Evolutionary conservation across 495 filamentous ascomycete genomes (phyloP).

Genomic region (Cladorrhinum samala): DNA sequence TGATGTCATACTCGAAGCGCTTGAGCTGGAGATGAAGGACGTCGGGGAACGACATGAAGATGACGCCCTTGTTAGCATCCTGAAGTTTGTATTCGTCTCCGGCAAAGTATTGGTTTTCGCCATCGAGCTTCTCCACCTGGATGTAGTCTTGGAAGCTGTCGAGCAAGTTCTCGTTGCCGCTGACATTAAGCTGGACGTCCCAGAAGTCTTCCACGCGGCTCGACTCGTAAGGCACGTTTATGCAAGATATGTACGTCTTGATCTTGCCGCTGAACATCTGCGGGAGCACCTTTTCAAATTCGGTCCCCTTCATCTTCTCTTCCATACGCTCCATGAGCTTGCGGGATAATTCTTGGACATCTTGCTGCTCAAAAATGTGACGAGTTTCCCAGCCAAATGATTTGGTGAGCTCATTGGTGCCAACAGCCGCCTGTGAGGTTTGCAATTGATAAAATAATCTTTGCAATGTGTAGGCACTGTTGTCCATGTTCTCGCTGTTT

Average conservation of each 20-base stretch:
- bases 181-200: slow-evolving; percentile 97
- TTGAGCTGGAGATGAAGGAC: slow-evolving; percentile 95
- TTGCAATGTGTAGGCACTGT: slow-evolving; percentile 92
- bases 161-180: slow-evolving; percentile 83
- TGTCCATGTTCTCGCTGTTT: slow-evolving; percentile 67
- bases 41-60: slow-evolving; percentile 92
- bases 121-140: slow-evolving; percentile 91
- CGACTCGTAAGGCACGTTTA: slow-evolving; percentile 95
- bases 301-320: slow-evolving; percentile 94
- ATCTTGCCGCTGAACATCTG: slow-evolving; percentile 93
- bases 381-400: slow-evolving; percentile 98
- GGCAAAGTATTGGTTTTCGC: slow-evolving; percentile 97
- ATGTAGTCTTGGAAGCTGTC: slow-evolving; percentile 96
- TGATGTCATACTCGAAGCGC: slow-evolving; percentile 95
- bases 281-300: slow-evolving; percentile 83
- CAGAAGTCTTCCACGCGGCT: slow-evolving; percentile 95
- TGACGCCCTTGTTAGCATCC: slow-evolving; percentile 95
- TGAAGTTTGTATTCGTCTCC: slow-evolving; percentile 83
- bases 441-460: slow-evolving; percentile 92
- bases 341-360: slow-evolving; percentile 92
- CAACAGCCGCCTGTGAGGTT: slow-evolving; percentile 70
- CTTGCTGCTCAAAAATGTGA: slow-evolving; percentile 98
- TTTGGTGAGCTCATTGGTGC: slow-evolving; percentile 84
- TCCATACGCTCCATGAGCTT: slow-evolving; percentile 97
- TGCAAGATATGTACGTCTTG: slow-evolving; percentile 97